Evolutionary conservation across 768 basidiomycete genomes (phyloP).

Genomic region (Rhizopogon rudus): DNA sequence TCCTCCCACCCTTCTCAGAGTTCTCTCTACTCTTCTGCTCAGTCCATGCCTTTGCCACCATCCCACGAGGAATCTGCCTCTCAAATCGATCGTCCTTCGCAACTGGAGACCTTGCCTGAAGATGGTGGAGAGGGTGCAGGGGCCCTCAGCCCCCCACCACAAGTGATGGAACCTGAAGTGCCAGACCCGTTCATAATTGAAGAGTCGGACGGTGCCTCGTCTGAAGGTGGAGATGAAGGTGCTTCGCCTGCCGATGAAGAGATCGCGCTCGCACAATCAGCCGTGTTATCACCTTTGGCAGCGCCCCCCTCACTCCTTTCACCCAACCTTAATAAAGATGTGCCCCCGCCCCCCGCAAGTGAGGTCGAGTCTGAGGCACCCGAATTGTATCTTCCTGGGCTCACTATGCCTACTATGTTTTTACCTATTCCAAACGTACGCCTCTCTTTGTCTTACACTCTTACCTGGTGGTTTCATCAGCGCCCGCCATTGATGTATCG

Average conservation of each 20-base stretch:
- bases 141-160: slow-evolving; percentile 7
- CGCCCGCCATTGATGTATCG: slow-evolving; percentile 29
- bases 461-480: slow-evolving; percentile 60
- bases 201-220: slow-evolving; percentile 42
- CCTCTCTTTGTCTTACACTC: slow-evolving; percentile 38
- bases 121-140: slow-evolving; percentile 6
- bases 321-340: slow-evolving; percentile 48
- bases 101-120: slow-evolving; percentile 4
- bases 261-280: slow-evolving; percentile 34
- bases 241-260: slow-evolving; percentile 28
- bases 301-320: slow-evolving; percentile 14
- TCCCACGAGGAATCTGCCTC: neutral
- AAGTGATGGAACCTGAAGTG: slow-evolving; percentile 41
- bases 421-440: slow-evolving; percentile 88
- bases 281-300: slow-evolving; percentile 14
- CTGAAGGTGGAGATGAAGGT: slow-evolving; percentile 24
- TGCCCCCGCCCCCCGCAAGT: slow-evolving; percentile 39
- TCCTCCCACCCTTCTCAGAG: neutral
- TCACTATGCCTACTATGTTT: slow-evolving; percentile 75
- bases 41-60: neutral
- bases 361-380: slow-evolving; percentile 47
- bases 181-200: slow-evolving; percentile 63
- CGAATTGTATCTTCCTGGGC: slow-evolving; percentile 61
- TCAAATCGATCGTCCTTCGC: neutral
- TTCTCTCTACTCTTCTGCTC: slow-evolving; percentile 1